Percentiles rank a stretch among this genome's conserved stretches.
These are phyloP conservation scores for Helicostylum pulchrum DNA, from an alignment of 192 early-diverging fungal genomes.

Conservation along the genomic window DNA sequence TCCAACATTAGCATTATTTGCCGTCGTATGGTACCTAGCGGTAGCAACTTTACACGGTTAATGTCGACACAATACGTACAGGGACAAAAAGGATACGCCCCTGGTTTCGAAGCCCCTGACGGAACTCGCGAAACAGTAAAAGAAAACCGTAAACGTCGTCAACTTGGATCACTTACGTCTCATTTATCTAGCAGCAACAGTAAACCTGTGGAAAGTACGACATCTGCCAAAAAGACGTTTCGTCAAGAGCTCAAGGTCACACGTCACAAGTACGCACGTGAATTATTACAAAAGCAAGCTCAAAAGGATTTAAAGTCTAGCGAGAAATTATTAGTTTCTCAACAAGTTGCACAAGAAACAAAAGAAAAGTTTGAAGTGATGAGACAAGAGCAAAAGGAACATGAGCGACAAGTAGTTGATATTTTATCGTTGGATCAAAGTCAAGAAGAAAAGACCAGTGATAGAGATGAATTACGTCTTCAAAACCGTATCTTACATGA, in stretches of 20 bases:
- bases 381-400: constrained; percentile 13
- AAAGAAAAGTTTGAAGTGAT: constrained; percentile 7
- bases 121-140: constrained; percentile 21
- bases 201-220: background rate
- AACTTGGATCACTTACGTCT: constrained; percentile 21
- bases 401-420: constrained; percentile 23
- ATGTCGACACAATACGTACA: constrained; percentile 25
- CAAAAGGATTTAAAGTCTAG: constrained; percentile 16
- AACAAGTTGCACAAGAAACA: background rate
- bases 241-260: constrained; percentile 25
- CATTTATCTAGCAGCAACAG: constrained; percentile 3
- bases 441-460: background rate
- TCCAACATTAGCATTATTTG: no score
- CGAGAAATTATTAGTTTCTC: background rate
- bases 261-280: constrained; percentile 32
- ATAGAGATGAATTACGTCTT: background rate
- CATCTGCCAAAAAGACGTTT: constrained; percentile 18
- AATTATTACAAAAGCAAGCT: constrained; percentile 30
- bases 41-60: background rate
- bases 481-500: constrained; percentile 15
- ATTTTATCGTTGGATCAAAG: constrained; percentile 6
- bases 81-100: constrained; percentile 28
- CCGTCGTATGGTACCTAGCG: no score
- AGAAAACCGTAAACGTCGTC: constrained; percentile 10
- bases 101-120: constrained; percentile 32